Percentiles rank a stretch among this genome's conserved stretches.
Evolutionary conservation across 805 yeast genomes (phyloP).

Genomic region (Candida maesae): DNA sequence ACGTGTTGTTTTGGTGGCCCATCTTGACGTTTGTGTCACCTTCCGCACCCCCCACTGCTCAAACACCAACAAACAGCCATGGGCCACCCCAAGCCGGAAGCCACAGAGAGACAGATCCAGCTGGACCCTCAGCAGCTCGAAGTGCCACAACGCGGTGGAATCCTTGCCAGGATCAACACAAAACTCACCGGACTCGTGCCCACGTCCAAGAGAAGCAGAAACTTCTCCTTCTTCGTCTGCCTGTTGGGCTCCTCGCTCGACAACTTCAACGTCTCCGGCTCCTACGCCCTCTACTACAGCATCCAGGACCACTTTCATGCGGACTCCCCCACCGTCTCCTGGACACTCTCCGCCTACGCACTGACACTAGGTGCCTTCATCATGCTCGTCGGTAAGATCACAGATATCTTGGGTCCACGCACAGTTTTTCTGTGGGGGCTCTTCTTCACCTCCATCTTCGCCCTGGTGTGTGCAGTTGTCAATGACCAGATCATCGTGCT

Average conservation of each 20-base stretch:
- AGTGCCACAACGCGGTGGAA: background rate
- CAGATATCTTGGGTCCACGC: conserved; percentile 36
- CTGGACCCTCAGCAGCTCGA: background rate
- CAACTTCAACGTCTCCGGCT: conserved; percentile 5
- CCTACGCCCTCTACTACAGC: conserved; percentile 1
- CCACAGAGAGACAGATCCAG: too few relatives aligned
- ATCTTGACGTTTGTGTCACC: too few relatives aligned
- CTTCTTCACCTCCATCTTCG: conserved; percentile 22
- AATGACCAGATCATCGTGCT: conserved; percentile 31
- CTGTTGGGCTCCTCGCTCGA: conserved; percentile 6
- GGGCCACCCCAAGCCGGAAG: too few relatives aligned
- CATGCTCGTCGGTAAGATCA: conserved; percentile 37
- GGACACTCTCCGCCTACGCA: conserved; percentile 43
- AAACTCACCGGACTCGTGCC: conserved; percentile 2
- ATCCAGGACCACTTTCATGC: conserved; percentile 5
- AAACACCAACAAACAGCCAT: too few relatives aligned
- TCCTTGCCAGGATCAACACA: background rate
- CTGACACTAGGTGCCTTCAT: conserved; percentile 43
- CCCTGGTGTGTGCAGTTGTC: conserved; percentile 35
- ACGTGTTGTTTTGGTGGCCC: too few relatives aligned
- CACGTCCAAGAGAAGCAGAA: conserved; percentile 1
- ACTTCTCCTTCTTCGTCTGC: conserved; percentile 20
- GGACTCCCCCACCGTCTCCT: conserved; percentile 30
- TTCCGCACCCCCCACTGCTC: too few relatives aligned
- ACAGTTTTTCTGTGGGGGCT: conserved; percentile 27